A percentile compares a stretch with the other conserved stretches of the same genome.
Conservation (phyloP, 106 monocot genomes). For the Alisma plantagoaquatica region DNA sequence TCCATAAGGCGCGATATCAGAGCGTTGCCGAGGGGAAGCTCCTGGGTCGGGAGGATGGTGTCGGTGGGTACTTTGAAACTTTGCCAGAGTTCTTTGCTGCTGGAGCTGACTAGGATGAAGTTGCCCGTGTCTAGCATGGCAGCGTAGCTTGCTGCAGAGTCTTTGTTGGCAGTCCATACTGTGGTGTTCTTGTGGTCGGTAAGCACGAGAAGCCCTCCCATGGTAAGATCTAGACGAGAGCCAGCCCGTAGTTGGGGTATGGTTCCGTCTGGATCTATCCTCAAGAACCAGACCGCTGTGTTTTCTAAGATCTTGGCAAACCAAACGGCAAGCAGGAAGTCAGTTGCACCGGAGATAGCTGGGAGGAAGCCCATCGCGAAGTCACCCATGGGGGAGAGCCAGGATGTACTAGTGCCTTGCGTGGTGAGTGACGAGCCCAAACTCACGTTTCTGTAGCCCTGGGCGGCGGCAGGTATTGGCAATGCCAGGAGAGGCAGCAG, state of each 20-base stretch:
- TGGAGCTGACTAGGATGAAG: not conserved
- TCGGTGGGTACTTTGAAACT: constrained; percentile 12
- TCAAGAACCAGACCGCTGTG: constrained; percentile 28
- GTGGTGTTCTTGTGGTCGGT: not conserved
- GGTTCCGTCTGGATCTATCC: constrained; percentile 16
- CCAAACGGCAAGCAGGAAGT: constrained; percentile 39
- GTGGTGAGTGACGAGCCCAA: no score
- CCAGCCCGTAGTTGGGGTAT: not conserved
- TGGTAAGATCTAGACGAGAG: constrained; percentile 3
- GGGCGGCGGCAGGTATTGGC: no score
- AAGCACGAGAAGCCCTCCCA: constrained; percentile 12
- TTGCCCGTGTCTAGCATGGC: no score
- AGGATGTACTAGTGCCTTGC: constrained; percentile 5
- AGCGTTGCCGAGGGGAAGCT: not conserved
- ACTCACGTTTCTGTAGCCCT: no score
- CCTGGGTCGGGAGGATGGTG: constrained; percentile 7
- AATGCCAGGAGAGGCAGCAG: no score
- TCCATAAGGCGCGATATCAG: not conserved
- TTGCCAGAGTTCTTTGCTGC: not conserved
- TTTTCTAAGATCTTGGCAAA: constrained; percentile 20
- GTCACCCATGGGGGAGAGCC: constrained; percentile 39
- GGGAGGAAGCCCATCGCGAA: constrained; percentile 44
- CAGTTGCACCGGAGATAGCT: not conserved
- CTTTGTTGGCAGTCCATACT: constrained; percentile 4
- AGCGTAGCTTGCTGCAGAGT: not conserved